phyloP scores from a whole-genome alignment of 2,329 filamentous ascomycete species.

The Beauveria pseudobassiana region DNA sequence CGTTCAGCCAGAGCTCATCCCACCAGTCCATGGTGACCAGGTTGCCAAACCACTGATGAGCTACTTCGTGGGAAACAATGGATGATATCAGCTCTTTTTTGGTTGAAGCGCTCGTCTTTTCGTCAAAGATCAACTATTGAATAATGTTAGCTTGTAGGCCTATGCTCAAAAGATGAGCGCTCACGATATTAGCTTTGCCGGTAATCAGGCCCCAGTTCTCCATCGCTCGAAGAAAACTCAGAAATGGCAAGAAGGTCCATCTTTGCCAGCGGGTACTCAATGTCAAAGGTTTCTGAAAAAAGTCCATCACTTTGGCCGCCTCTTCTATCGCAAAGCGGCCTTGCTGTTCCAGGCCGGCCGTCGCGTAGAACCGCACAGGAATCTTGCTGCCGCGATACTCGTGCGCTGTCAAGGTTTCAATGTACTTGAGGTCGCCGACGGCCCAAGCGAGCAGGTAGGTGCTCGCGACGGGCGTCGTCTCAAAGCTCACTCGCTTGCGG shows the following conservation, averaged over 20 bases:
- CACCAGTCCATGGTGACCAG: slow-evolving; percentile 98
- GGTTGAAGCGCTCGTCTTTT: slow-evolving; percentile 83
- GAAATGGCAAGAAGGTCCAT: slow-evolving; percentile 78
- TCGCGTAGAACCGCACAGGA: slow-evolving; percentile 89
- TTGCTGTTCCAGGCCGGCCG: slow-evolving; percentile 81
- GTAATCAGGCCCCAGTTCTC: slow-evolving; percentile 98
- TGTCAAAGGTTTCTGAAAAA: slow-evolving; percentile 90
- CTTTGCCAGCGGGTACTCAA: slow-evolving; percentile 50
- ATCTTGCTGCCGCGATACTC: slow-evolving; percentile 85
- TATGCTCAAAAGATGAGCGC: background rate
- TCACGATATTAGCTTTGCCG: slow-evolving; percentile 65
- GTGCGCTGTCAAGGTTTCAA: slow-evolving; percentile 85
- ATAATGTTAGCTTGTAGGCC: background rate
- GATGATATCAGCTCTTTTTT: slow-evolving; percentile 90
- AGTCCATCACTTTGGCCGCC: slow-evolving; percentile 79
- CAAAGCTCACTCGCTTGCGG: slow-evolving; percentile 83
- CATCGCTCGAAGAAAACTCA: slow-evolving; percentile 94
- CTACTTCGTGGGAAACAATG: slow-evolving; percentile 91
- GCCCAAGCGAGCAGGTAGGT: slow-evolving; percentile 94
- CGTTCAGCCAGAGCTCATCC: slow-evolving; percentile 95
- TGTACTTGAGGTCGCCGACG: slow-evolving; percentile 86
- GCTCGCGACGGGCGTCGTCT: slow-evolving; percentile 87
- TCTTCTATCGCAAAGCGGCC: slow-evolving; percentile 85
- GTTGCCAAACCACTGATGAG: slow-evolving; percentile 98
- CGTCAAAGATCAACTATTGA: slow-evolving; percentile 63